Conservation (phyloP, 352 stramenopile species). For the Phytophthora kernoviae region DNA sequence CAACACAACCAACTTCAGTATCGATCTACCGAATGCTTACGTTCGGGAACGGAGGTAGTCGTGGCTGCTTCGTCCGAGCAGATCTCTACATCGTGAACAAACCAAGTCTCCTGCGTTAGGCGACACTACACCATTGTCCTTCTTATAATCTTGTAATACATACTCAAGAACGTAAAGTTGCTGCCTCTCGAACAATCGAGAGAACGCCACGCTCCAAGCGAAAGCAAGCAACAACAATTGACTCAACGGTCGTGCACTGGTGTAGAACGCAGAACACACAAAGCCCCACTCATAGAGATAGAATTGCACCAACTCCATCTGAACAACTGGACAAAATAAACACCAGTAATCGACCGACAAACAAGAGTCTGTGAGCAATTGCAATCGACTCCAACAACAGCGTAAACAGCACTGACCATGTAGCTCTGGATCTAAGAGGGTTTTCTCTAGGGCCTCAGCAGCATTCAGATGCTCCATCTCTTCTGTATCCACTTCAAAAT, state of each 20-base stretch:
- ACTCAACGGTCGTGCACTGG: slow-evolving; percentile 18
- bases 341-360: no score
- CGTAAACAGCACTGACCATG: slow-evolving; percentile 22
- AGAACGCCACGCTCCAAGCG: slow-evolving; percentile 57
- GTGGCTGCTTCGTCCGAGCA: slow-evolving; percentile 16
- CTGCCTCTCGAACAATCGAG: slow-evolving; percentile 55
- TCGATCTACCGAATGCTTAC: slow-evolving; percentile 8
- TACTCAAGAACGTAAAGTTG: slow-evolving; percentile 49
- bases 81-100: slow-evolving; percentile 17
- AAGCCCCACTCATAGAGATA: slow-evolving; percentile 80
- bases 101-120: not conserved
- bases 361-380: no score
- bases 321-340: slow-evolving; percentile 25
- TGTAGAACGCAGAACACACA: slow-evolving; percentile 51
- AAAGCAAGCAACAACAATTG: slow-evolving; percentile 56
- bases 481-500: slow-evolving; percentile 57
- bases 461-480: slow-evolving; percentile 42
- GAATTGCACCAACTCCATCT: slow-evolving; percentile 53
- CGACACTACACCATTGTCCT: not conserved
- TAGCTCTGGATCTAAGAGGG: slow-evolving; percentile 25
- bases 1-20: not conserved
- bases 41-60: slow-evolving; percentile 48
- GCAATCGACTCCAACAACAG: no score
- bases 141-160: not conserved
- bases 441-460: slow-evolving; percentile 13